A percentile compares a stretch with the other conserved stretches of the same genome.
These are phyloP conservation scores for Pisolithus marmoratus DNA, from an alignment of 768 basidiomycete genomes.

Conservation along the genomic window DNA sequence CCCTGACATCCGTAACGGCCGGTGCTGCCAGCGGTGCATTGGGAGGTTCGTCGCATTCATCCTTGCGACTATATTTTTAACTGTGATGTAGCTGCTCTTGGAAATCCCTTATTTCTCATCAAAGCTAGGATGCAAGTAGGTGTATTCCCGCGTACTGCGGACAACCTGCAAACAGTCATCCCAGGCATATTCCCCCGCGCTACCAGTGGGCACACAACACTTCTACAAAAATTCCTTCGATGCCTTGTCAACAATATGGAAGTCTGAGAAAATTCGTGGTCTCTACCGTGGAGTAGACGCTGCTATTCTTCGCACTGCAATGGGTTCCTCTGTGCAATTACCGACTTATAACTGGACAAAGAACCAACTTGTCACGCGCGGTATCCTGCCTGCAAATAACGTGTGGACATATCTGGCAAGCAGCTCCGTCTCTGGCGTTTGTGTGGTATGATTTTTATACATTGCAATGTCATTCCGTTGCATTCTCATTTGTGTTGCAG, in stretches of 20 bases:
- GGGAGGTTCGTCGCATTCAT: slow-evolving; percentile 51
- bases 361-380: slow-evolving; percentile 60
- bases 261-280: slow-evolving; percentile 72
- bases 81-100: slow-evolving; percentile 51
- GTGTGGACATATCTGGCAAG: slow-evolving; percentile 85
- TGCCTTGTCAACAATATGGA: slow-evolving; percentile 75
- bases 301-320: slow-evolving; percentile 87
- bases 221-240: slow-evolving; percentile 81
- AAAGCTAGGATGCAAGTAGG: slow-evolving; percentile 95
- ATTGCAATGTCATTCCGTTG: background rate
- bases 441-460: slow-evolving; percentile 60
- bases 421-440: slow-evolving; percentile 83
- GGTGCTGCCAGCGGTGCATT: slow-evolving; percentile 89
- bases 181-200: slow-evolving; percentile 88
- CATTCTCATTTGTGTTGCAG: slow-evolving; percentile 32
- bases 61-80: background rate
- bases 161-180: background rate
- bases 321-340: slow-evolving; percentile 94
- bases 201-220: slow-evolving; percentile 94
- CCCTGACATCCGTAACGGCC: slow-evolving; percentile 73
- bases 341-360: slow-evolving; percentile 96
- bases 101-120: slow-evolving; percentile 89
- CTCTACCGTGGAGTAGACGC: slow-evolving; percentile 89
- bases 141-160: background rate
- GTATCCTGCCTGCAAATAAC: slow-evolving; percentile 68